These are phyloP conservation scores for Schizonepeta tenuifolia DNA, from an alignment of 257 asterid genomes.

Conservation along the genomic window DNA sequence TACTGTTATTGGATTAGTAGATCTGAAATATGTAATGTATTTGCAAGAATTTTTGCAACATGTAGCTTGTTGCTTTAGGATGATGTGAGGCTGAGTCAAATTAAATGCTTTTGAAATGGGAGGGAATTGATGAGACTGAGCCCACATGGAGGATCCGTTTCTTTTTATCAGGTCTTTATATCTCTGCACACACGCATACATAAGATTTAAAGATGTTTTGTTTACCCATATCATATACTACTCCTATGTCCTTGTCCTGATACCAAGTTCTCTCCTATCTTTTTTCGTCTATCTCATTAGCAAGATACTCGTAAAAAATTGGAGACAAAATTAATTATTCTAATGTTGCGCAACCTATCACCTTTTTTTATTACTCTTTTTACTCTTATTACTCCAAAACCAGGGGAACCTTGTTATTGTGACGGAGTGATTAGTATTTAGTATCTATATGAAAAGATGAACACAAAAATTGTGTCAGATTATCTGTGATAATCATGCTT, in stretches of 20 bases:
- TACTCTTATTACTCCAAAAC: no score
- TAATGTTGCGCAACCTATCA: no score
- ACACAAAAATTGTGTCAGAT: background rate
- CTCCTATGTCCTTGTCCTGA: no score
- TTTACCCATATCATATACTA: background rate
- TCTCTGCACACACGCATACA: background rate
- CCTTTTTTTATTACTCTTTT: no score
- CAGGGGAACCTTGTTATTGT: no score
- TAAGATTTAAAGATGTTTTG: background rate
- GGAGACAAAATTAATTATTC: no score
- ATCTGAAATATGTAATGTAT: background rate
- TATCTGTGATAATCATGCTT: no score
- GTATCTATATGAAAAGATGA: background rate
- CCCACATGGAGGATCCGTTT: conserved; percentile 17
- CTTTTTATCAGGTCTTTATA: conserved; percentile 10
- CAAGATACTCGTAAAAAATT: no score
- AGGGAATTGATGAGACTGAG: background rate
- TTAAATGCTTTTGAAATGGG: background rate
- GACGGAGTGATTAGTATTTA: background rate
- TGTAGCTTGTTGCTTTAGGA: background rate
- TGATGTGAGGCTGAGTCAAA: conserved; percentile 5
- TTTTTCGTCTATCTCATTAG: no score
- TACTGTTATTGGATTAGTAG: background rate
- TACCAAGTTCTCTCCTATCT: no score
- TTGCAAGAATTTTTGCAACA: background rate